phyloP scores from a whole-genome alignment of 2,329 filamentous ascomycete species.

The Didymella glomerata region DNA sequence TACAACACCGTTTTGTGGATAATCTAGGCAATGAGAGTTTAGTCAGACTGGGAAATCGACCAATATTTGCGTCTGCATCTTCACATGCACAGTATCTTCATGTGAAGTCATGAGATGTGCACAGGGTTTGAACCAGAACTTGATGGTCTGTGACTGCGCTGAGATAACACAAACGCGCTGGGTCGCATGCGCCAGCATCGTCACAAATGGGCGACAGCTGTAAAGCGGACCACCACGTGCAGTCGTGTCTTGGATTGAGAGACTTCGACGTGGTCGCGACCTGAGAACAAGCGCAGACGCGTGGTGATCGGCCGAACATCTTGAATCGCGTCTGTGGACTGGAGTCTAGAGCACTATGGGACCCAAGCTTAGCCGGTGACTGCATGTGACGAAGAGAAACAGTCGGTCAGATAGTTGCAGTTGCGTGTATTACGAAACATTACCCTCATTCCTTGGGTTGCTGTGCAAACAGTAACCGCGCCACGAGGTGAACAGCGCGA shows the following conservation, averaged over 20 bases:
- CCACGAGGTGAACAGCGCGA: background rate
- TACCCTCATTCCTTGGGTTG: background rate
- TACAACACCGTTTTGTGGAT: background rate
- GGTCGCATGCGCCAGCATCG: background rate
- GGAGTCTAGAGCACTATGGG: background rate
- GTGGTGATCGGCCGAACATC: slow-evolving; percentile 3
- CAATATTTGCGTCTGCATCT: background rate
- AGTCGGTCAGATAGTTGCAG: background rate
- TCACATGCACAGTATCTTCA: background rate
- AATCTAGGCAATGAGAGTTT: background rate
- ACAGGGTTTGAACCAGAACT: background rate
- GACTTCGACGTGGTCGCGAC: background rate
- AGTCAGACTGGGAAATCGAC: no score
- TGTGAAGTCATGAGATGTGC: background rate
- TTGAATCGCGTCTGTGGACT: background rate
- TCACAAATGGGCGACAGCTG: background rate
- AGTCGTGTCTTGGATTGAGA: background rate
- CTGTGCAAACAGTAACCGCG: background rate
- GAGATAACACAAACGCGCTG: background rate
- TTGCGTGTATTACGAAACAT: background rate
- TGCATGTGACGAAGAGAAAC: background rate
- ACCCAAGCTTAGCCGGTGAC: slow-evolving; percentile 1
- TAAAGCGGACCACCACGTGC: slow-evolving; percentile 11
- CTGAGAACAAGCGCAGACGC: slow-evolving; percentile 5
- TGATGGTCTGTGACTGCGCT: background rate